A percentile compares a stretch with the other conserved stretches of the same genome.
Conservation (phyloP, 345 rosid genomes). For the Draba incana region DNA sequence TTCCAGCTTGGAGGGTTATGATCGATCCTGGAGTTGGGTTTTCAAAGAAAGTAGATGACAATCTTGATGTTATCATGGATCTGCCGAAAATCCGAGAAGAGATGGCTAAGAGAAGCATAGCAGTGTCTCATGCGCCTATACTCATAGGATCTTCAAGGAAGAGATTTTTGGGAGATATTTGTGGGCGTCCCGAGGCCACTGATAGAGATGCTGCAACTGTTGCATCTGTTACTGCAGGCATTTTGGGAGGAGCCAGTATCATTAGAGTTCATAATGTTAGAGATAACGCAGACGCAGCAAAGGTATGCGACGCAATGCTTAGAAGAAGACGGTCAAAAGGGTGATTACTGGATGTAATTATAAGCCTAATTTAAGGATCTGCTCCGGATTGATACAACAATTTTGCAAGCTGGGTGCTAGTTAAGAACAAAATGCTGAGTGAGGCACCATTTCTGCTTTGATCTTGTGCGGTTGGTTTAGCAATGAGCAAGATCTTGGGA, state of each 20-base stretch:
- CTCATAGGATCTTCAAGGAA: slow-evolving; percentile 88
- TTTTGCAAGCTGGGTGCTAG: neutral
- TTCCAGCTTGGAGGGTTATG: slow-evolving; percentile 92
- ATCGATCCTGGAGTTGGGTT: slow-evolving; percentile 91
- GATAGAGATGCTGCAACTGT: slow-evolving; percentile 91
- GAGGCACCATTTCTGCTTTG: slow-evolving; percentile 1
- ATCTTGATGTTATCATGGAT: slow-evolving; percentile 67
- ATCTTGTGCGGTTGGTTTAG: slow-evolving; percentile 10
- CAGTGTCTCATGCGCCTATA: slow-evolving; percentile 68
- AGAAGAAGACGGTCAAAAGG: slow-evolving; percentile 47
- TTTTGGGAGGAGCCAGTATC: slow-evolving; percentile 82
- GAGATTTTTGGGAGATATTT: slow-evolving; percentile 83
- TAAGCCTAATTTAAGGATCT: neutral
- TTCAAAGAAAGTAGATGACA: slow-evolving; percentile 73
- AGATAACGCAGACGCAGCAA: slow-evolving; percentile 77
- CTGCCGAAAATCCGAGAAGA: slow-evolving; percentile 62
- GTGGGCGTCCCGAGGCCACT: slow-evolving; percentile 55
- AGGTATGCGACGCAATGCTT: slow-evolving; percentile 76
- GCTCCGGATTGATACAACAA: neutral
- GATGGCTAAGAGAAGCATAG: slow-evolving; percentile 70
- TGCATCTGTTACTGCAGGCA: slow-evolving; percentile 67
- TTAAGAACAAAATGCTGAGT: neutral
- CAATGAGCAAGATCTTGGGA: slow-evolving; percentile 9
- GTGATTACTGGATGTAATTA: slow-evolving; percentile 1
- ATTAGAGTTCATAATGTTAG: slow-evolving; percentile 86